Evolutionary conservation across 129 eudicot species (phyloP), one percentile per base, ranked within the genome.

Genomic region (Gnaphalium uliginosum): DNA sequence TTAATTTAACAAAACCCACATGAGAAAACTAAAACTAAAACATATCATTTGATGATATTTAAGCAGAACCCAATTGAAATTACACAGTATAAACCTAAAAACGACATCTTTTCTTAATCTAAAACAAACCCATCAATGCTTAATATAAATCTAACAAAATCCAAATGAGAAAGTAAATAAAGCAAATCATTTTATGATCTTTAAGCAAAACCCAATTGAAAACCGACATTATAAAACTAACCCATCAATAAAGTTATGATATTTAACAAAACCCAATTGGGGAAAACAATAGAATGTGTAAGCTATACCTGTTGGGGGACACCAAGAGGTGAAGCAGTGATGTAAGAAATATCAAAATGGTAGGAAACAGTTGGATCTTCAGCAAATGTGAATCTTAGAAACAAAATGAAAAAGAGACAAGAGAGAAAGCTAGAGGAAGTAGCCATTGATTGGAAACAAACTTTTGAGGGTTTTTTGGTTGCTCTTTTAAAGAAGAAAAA

Each of bases 241-340:
- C 46, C 41, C 72, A 61, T 26, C 17, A 63, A 18, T 27, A 63
- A 63, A 64, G 2, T 76, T 21, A 23, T 13, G 78, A 72, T 71
- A 66, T 70, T 48, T 37, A 76, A 69, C 83, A 69, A 43, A 4
- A 32, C 81, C 82, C 85, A 76, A 48, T 51, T 58, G 37, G 8
- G n/a, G 61, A 81, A 80, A 29, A 15, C 22, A 39, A 2, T 17
- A 68, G 43, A 76, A 73, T 4, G 27, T 32, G 61, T 11, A 22
- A 78, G 1, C 19, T 24, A 24, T 25, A 90, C 98, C 96, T 90
- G 98, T 78, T 93, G 98, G 3, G 98, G 90, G 48, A 90, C 89
- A 32, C 98, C 98, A 69, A 93, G 87, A 26, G 98, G 98, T 75
- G 98, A 93, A 64, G 98, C 98, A 78, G 92, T 90, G 37, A 90